Percentiles rank a stretch among this genome's conserved stretches.
phyloP scores from a whole-genome alignment of 73 alveolate species.

The Paramecium octaurelia region DNA sequence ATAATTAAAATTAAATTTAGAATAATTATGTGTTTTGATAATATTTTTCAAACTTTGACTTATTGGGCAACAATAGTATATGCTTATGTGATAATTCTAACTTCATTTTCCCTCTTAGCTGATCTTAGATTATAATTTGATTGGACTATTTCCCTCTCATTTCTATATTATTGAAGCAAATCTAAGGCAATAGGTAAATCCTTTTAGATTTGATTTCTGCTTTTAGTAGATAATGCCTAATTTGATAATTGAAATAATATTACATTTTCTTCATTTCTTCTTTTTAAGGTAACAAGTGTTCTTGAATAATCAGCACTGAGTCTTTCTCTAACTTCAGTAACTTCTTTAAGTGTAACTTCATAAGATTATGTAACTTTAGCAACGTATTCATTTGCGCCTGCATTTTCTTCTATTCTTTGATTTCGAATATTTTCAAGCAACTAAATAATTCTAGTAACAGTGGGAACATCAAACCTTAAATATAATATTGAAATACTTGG shows the following conservation, averaged over 20 bases:
- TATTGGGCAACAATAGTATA: slow-evolving; percentile 33
- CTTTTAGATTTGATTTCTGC: neutral
- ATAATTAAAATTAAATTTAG: neutral
- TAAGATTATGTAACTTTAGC: neutral
- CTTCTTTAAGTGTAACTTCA: slow-evolving; percentile 10
- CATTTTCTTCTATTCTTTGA: neutral
- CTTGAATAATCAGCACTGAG: slow-evolving; percentile 7
- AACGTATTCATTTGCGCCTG: neutral
- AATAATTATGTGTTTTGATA: neutral
- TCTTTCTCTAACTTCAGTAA: slow-evolving; percentile 45
- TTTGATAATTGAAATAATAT: neutral
- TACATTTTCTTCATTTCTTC: slow-evolving; percentile 48
- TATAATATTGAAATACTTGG: neutral
- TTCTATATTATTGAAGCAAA: neutral
- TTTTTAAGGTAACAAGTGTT: neutral
- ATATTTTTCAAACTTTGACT: slow-evolving; percentile 14
- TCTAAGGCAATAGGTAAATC: slow-evolving; percentile 45
- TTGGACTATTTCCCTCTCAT: neutral
- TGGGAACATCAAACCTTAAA: slow-evolving; percentile 12
- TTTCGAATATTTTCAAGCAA: slow-evolving; percentile 13
- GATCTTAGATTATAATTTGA: neutral
- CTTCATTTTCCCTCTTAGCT: slow-evolving; percentile 41
- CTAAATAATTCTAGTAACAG: slow-evolving; percentile 23
- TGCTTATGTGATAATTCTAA: slow-evolving; percentile 18
- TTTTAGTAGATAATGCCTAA: neutral